phyloP scores from a whole-genome alignment of 768 basidiomycete genomes.

The Infundibulicybe gibba region DNA sequence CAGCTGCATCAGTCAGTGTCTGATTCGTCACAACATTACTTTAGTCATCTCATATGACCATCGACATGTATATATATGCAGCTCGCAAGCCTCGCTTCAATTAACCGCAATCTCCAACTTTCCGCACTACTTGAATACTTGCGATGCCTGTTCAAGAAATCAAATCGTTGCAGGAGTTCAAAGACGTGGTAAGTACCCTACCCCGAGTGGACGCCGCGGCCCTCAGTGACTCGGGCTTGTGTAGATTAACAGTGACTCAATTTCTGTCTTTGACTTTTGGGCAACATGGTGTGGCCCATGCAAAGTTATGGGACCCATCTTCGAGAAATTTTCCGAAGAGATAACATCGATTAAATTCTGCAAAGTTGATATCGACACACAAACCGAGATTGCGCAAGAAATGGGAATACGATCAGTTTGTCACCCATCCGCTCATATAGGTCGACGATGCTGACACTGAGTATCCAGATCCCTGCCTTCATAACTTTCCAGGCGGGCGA shows the following conservation, averaged over 20 bases:
- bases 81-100: not conserved
- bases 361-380: constrained; percentile 72
- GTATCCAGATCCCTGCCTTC: constrained; percentile 32
- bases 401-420: constrained; percentile 61
- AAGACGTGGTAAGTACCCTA: constrained; percentile 34
- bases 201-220: not conserved
- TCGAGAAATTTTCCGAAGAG: constrained; percentile 47
- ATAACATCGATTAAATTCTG: constrained; percentile 48
- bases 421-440: constrained; percentile 16
- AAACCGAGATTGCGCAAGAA: constrained; percentile 49
- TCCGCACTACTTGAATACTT: constrained; percentile 2
- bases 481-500: constrained; percentile 21
- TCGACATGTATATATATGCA: not conserved
- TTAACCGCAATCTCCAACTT: not conserved
- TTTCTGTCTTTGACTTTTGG: constrained; percentile 68
- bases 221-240: constrained; percentile 1
- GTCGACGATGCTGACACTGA: not conserved
- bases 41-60: too few relatives aligned
- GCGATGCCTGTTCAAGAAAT: constrained; percentile 37
- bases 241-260: constrained; percentile 44
- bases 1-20: too few relatives aligned
- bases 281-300: constrained; percentile 79
- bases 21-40: too few relatives aligned
- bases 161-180: constrained; percentile 33
- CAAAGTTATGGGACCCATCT: constrained; percentile 59